Base-by-base conservation (phyloP, 108 stramenopile species). In the Parietichytrium sp. region DNA sequence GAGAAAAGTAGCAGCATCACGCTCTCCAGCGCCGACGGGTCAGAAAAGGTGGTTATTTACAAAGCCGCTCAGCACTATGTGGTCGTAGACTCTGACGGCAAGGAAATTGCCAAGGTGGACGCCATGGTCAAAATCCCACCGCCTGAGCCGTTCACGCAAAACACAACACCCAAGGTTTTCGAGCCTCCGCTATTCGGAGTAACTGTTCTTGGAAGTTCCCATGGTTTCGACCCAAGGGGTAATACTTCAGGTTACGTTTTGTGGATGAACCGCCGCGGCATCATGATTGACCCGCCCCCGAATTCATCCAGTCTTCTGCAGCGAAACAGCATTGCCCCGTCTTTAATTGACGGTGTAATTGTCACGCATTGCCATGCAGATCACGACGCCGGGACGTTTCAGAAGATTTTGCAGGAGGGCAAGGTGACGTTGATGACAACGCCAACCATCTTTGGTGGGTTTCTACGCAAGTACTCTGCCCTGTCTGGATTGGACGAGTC, bases 161-260 rank as follows among this genome's bases (percentile, higher is more conserved):
- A 48, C 54, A 54, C 42, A 20, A 36, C 53, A 10, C 31, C 52
- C 4, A n/a, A n/a, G n/a, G 54, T 53, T 6, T 86, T 86, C 78
- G 87, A 92, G 79, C 94, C 96, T 29, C 96, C 96, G 8, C 92
- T 93, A 10, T 96, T 96, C 80, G 94, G 95, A 15, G 91, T 95
- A 3, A 96, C 96, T 8, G 94, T 95, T 20, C 85, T 96, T 16
- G 94, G 96, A 4, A 95, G 93, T 87, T 95, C 94, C 1, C 94
- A 95, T 82, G 94, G 96, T 3, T 96, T 96, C 83, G 86, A 86
- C 47, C 50, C 55, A n/a, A 54, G 45, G 23, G 86, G 86, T 0
- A 81, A 33, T 27, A 85, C 84, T 8, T 79, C 77, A 7, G 84
- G 84, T 10, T 85, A 85, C 31, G 84, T 85, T 18, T 82, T 85